phyloP scores from a whole-genome alignment of 2,329 filamentous ascomycete genomes.

The Xylariomycetidae sp. region DNA sequence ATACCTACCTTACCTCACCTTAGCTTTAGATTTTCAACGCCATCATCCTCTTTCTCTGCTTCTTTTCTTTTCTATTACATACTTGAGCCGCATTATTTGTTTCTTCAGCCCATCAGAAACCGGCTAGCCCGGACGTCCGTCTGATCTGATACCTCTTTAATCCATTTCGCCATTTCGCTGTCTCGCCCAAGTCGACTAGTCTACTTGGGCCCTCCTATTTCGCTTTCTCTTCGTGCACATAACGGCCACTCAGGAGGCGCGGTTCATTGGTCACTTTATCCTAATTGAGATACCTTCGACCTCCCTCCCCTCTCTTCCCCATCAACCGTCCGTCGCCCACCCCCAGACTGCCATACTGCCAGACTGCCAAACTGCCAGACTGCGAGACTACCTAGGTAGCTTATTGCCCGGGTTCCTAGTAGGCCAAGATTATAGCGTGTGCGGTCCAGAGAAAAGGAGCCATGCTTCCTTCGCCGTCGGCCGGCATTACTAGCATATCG shows the following conservation, averaged over 20 bases:
- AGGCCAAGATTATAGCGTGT: background rate
- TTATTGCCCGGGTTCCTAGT: conserved; percentile 3
- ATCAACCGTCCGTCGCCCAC: background rate
- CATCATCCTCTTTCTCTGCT: no score
- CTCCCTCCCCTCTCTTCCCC: background rate
- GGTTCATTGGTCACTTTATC: conserved; percentile 1
- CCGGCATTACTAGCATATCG: conserved; percentile 22
- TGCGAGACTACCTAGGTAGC: conserved; percentile 3
- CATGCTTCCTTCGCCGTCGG: conserved; percentile 27
- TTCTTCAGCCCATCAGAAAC: conserved; percentile 2
- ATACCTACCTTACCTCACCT: no score
- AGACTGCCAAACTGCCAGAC: background rate
- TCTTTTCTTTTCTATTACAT: no score
- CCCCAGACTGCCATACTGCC: background rate
- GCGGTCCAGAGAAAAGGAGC: conserved; percentile 13
- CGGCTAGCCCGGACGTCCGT: conserved; percentile 20
- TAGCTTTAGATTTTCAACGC: no score
- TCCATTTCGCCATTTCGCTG: background rate
- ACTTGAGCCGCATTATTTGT: background rate
- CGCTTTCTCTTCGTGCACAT: conserved; percentile 14
- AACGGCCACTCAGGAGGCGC: conserved; percentile 3
- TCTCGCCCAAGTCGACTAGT: background rate
- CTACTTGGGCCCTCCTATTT: background rate
- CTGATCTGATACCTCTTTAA: conserved; percentile 12
- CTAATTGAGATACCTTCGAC: no score